Base-by-base conservation (phyloP, 169 alveolate genomes). In the Babesia ovata region DNA sequence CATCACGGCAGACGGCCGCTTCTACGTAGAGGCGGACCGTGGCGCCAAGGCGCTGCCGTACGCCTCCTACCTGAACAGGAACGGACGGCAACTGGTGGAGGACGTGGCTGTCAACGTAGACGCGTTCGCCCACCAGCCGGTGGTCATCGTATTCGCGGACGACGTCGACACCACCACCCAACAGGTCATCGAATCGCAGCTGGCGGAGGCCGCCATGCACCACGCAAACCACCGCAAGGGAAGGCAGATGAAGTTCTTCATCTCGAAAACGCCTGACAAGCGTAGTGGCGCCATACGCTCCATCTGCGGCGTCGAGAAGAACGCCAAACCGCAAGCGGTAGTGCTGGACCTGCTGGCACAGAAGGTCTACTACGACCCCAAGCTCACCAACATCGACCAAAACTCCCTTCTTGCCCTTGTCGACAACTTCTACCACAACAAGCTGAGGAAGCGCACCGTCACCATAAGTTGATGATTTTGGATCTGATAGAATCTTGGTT, bases 61-160 rank as follows among this genome's bases (percentile, higher is more conserved):
- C 67, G 63, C 24, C n/a, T 12, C 45, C 13, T 75, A 75, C 58
- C 67, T 75, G 22, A 39, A 66, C 63, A 61, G 28, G 21, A 4
- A 28, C 17, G 87, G 70, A 17, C 24, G 52, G 54, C 61, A 36
- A 50, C 42, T 13, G 45, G 90, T 75, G 7, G 79, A 69, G n/a
- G 75, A 63, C 58, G 66, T 65, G 16, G 75, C 84, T n/a, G 75
- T 65, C 28, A 75, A 76, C 33, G 67, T 63, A 17, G 90, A 75
- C 57, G 87, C 69, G 12, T 52, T 83, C 39, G 88, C 86, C 6
- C 87, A 75, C 63, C 52, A 69, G 62, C 90, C 90, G 12, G 67
- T 75, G n/a, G 63, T 83, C 22, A 46, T 83, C 0, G 81, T 70
- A 21, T 67, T 83, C 71, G 83, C 82, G 33, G 90, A 83, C 53